Conservation (phyloP, 306 rosid genomes). For the Albizia julibrissin region DNA sequence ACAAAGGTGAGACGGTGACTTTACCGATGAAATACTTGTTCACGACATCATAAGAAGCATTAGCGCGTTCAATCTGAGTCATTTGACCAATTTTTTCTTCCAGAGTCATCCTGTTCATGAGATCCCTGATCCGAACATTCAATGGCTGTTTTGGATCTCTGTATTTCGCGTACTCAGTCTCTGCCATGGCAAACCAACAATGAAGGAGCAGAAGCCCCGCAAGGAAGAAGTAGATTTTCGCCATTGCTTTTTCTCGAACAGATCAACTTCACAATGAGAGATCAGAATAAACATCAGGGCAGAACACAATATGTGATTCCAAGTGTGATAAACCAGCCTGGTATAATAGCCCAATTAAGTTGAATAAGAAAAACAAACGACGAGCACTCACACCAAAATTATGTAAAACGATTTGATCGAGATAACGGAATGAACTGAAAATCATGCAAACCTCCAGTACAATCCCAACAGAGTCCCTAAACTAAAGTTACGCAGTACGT, state of each 20-base stretch:
- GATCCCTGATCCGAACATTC: slow-evolving; percentile 36
- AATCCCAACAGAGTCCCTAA: not conserved
- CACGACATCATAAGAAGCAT: slow-evolving; percentile 34
- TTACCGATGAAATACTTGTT: slow-evolving; percentile 41
- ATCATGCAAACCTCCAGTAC: not conserved
- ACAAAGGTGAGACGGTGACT: not conserved
- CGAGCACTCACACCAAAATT: no score
- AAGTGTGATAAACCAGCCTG: not conserved
- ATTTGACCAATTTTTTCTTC: slow-evolving; percentile 49
- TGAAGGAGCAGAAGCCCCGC: slow-evolving; percentile 33
- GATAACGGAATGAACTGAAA: not conserved
- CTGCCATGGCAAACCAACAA: slow-evolving; percentile 14
- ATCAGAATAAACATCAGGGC: not conserved
- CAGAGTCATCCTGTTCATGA: slow-evolving; percentile 34
- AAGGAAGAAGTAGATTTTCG: not conserved
- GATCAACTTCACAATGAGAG: slow-evolving; percentile 9
- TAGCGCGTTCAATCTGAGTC: slow-evolving; percentile 37
- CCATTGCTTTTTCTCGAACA: slow-evolving; percentile 28
- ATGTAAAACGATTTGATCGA: not conserved
- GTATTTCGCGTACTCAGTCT: slow-evolving; percentile 33
- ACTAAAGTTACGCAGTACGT: not conserved
- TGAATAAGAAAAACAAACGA: not conserved
- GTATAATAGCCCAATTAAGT: not conserved
- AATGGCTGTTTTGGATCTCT: slow-evolving; percentile 46
- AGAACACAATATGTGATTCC: not conserved